Conservation (phyloP, 129 eudicot genomes). For the Chrysanthemum seticuspe region DNA sequence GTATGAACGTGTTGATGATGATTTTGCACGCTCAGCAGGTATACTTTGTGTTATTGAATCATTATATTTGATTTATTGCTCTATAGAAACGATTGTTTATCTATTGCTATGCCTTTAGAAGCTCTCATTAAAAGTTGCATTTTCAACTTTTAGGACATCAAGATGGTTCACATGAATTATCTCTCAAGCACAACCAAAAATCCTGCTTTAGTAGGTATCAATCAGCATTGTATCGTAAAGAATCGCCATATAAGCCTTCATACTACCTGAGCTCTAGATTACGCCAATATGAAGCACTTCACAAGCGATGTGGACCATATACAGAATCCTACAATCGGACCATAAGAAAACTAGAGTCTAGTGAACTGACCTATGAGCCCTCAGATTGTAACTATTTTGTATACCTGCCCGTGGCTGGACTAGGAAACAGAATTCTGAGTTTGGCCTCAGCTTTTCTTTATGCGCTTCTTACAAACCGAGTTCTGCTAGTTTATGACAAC, state of each 20-base stretch:
- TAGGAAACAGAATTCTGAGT: slow-evolving; percentile 7
- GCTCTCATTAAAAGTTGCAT: too few relatives aligned
- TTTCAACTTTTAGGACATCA: not conserved
- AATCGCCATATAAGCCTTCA: not conserved
- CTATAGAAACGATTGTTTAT: too few relatives aligned
- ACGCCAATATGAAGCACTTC: slow-evolving; percentile 1
- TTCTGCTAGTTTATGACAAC: not conserved
- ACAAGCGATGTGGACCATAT: not conserved
- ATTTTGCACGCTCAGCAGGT: too few relatives aligned
- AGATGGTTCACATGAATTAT: not conserved
- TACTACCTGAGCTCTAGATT: not conserved
- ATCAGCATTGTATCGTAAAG: not conserved
- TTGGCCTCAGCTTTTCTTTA: slow-evolving; percentile 6
- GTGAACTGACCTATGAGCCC: not conserved
- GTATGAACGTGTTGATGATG: too few relatives aligned
- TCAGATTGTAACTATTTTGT: slow-evolving; percentile 8
- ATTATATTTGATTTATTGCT: too few relatives aligned
- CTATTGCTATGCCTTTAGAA: too few relatives aligned
- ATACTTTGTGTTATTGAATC: too few relatives aligned
- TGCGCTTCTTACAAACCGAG: not conserved
- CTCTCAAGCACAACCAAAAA: not conserved
- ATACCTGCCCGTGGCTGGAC: not conserved
- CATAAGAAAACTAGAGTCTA: not conserved
- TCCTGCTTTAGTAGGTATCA: slow-evolving; percentile 14
- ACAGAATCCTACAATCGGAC: not conserved